These are phyloP conservation scores for Andrographis paniculata DNA, from an alignment of 305 asterid genomes.

Conservation along the genomic window DNA sequence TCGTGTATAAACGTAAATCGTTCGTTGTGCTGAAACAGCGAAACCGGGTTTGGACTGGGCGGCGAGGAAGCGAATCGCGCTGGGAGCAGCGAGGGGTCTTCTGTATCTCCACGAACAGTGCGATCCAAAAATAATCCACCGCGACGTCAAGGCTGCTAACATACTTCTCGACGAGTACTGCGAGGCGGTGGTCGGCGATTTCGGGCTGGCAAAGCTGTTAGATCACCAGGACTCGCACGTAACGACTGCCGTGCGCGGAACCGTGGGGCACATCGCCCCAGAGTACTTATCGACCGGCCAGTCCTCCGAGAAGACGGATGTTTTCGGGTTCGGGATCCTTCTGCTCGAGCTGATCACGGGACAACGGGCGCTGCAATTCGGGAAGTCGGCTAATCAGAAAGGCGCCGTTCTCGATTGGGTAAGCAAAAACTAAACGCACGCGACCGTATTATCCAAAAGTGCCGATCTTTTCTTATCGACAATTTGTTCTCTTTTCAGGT, in stretches of 20 bases:
- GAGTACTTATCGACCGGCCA: slow-evolving; percentile 95
- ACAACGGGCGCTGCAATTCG: slow-evolving; percentile 70
- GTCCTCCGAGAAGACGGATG: slow-evolving; percentile 94
- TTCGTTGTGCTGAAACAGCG: slow-evolving; percentile 30
- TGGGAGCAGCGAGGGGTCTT: slow-evolving; percentile 90
- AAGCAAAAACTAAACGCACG: slow-evolving; percentile 17
- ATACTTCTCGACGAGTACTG: slow-evolving; percentile 78
- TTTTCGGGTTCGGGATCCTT: slow-evolving; percentile 88
- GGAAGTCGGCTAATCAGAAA: slow-evolving; percentile 71
- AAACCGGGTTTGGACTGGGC: slow-evolving; percentile 87
- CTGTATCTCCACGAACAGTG: slow-evolving; percentile 88
- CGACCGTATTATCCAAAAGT: neutral
- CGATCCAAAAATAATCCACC: no score
- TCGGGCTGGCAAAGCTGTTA: slow-evolving; percentile 88
- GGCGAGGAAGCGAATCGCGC: slow-evolving; percentile 69
- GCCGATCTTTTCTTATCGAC: neutral
- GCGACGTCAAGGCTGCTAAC: slow-evolving; percentile 96
- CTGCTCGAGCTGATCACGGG: slow-evolving; percentile 92
- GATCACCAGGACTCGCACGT: slow-evolving; percentile 91
- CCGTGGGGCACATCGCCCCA: slow-evolving; percentile 94
- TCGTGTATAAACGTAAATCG: neutral
- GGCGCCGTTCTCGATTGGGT: slow-evolving; percentile 98
- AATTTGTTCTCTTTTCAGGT: no score
- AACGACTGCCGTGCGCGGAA: slow-evolving; percentile 92
- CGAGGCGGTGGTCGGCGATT: slow-evolving; percentile 97